Percentiles rank a stretch among this genome's conserved stretches.
Conservation (phyloP, 1,139 yeast species). For the Hanseniaspora sp. region DNA sequence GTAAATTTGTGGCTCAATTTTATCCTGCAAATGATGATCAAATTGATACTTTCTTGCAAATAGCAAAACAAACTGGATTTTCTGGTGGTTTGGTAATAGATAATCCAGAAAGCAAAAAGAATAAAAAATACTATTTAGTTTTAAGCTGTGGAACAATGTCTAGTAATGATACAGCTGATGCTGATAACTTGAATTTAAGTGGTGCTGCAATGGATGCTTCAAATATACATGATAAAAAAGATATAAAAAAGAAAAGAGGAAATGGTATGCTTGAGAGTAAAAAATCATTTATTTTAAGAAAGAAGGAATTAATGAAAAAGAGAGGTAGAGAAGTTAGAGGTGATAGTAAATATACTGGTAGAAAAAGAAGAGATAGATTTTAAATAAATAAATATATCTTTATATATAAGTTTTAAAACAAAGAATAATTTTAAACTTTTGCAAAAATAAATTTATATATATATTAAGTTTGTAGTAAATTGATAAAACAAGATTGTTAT, state of each 20-base stretch:
- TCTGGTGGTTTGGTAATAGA: constrained; percentile 93
- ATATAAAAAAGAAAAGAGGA: constrained; percentile 34
- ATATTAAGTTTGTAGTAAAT: no score
- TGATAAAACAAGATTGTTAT: no score
- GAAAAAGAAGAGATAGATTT: constrained; percentile 82
- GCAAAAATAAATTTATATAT: not conserved
- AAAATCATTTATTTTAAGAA: constrained; percentile 74
- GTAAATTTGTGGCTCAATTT: constrained; percentile 93
- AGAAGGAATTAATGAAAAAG: constrained; percentile 86
- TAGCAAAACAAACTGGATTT: constrained; percentile 91
- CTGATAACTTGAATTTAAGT: constrained; percentile 55
- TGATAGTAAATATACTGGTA: constrained; percentile 86
- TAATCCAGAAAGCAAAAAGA: constrained; percentile 84
- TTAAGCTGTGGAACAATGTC: constrained; percentile 70
- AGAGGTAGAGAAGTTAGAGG: constrained; percentile 82
- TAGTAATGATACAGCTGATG: constrained; percentile 28
- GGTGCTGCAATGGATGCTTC: constrained; percentile 62
- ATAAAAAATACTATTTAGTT: constrained; percentile 81
- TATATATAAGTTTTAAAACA: constrained; percentile 3
- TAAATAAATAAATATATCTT: constrained; percentile 29
- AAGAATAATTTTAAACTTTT: not conserved
- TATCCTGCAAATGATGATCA: constrained; percentile 87
- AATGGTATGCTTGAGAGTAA: constrained; percentile 43
- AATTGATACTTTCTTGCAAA: constrained; percentile 59
- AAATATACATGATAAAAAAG: constrained; percentile 29